Conservation (phyloP, 2,329 filamentous ascomycete species). For the Beauveria medogensis region DNA sequence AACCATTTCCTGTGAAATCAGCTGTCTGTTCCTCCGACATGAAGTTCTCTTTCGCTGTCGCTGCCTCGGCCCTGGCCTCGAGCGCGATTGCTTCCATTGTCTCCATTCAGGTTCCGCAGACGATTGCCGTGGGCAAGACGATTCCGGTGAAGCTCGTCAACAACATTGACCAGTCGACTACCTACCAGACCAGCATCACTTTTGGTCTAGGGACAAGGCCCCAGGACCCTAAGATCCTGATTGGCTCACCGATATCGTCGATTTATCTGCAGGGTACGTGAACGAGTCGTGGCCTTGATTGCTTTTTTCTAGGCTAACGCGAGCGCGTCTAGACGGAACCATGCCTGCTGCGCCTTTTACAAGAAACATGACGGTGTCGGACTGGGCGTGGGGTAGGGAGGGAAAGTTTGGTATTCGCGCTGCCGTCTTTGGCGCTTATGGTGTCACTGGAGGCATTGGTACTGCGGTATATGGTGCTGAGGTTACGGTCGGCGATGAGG, state of each 20-base stretch:
- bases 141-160: constrained; percentile 2
- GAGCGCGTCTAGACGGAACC: not conserved
- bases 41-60: not conserved
- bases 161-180: constrained; percentile 5
- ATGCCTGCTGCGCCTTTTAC: not conserved
- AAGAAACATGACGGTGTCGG: not conserved
- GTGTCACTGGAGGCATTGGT: not conserved
- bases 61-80: not conserved
- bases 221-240: not conserved
- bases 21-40: not conserved
- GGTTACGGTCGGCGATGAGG: not conserved
- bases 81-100: not conserved
- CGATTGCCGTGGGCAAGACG: not conserved
- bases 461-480: not conserved
- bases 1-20: no score
- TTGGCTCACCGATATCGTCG: not conserved
- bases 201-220: not conserved
- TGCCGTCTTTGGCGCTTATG: not conserved
- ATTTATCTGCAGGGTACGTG: constrained; percentile 4
- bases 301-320: not conserved
- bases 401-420: not conserved
- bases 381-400: not conserved
- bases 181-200: not conserved
- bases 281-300: not conserved
- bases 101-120: not conserved